A percentile compares a stretch with the other conserved stretches of the same genome.
phyloP scores from a whole-genome alignment of 106 monocot species.

The Narthecium ossifragum region DNA sequence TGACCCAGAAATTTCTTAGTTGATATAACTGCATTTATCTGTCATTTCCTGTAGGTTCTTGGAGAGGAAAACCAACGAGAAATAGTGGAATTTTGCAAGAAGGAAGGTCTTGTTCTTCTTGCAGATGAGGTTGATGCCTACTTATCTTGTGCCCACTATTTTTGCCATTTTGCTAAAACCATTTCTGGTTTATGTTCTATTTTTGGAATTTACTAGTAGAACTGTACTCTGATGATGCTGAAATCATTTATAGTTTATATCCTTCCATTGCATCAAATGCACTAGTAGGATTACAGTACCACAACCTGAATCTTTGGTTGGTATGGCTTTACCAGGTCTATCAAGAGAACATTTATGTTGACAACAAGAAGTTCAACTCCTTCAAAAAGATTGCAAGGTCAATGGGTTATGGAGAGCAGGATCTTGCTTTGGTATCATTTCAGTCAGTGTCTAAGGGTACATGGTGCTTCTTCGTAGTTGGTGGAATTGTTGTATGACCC shows the following conservation, averaged over 20 bases:
- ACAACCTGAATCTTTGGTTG: background rate
- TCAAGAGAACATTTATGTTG: slow-evolving; percentile 92
- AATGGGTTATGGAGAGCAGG: slow-evolving; percentile 75
- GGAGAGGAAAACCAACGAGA: slow-evolving; percentile 73
- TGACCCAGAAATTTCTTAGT: no score
- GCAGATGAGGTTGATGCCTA: slow-evolving; percentile 74
- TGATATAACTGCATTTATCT: no score
- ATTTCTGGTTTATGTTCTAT: no score
- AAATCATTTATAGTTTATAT: no score
- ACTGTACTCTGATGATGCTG: no score
- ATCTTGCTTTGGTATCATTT: slow-evolving; percentile 76
- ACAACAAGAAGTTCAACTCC: slow-evolving; percentile 86
- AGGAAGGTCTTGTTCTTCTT: slow-evolving; percentile 82
- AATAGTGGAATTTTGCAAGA: slow-evolving; percentile 89
- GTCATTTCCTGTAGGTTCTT: slow-evolving; percentile 53
- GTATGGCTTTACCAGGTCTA: no score
- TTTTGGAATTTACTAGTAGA: no score
- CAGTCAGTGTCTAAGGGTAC: slow-evolving; percentile 95
- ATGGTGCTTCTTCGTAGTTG: no score
- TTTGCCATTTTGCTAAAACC: background rate
- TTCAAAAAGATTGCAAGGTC: slow-evolving; percentile 93
- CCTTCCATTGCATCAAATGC: no score
- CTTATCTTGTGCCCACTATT: background rate
- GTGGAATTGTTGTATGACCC: background rate
- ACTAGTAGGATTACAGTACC: no score